A percentile compares a stretch with the other conserved stretches of the same genome.
These are phyloP conservation scores for Neopestalotiopsis sp. DNA, from an alignment of 2,329 filamentous ascomycete species.

Conservation along the genomic window DNA sequence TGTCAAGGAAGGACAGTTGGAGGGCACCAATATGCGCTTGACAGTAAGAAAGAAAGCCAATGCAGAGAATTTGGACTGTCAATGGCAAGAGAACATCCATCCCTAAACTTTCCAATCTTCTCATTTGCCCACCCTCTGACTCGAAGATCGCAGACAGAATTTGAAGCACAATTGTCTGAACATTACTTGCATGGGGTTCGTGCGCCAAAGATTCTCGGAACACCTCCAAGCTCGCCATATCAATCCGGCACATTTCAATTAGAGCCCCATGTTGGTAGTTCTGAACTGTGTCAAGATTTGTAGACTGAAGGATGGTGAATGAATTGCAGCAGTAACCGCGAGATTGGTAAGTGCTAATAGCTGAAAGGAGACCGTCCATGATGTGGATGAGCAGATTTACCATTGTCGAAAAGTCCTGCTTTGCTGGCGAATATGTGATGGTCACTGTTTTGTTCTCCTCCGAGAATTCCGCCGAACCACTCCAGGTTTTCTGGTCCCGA, in stretches of 20 bases:
- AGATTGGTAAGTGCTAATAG: neutral
- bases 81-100: no score
- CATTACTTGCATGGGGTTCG: no score
- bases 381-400: neutral
- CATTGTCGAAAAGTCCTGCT: neutral
- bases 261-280: neutral
- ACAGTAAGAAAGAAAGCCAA: no score
- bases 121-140: no score
- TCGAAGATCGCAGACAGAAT: no score
- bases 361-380: neutral
- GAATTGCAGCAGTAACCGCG: neutral
- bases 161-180: no score
- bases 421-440: neutral
- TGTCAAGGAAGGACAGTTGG: no score
- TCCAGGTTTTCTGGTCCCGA: neutral
- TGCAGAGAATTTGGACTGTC: no score
- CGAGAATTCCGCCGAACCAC: neutral
- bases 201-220: no score
- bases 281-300: neutral
- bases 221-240: neutral
- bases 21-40: no score
- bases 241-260: neutral
- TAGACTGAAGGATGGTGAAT: neutral
- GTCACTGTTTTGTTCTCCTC: neutral
- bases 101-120: no score